phyloP scores from a whole-genome alignment of 176 grass and related monocot species.

The Pontederia crassipes region DNA sequence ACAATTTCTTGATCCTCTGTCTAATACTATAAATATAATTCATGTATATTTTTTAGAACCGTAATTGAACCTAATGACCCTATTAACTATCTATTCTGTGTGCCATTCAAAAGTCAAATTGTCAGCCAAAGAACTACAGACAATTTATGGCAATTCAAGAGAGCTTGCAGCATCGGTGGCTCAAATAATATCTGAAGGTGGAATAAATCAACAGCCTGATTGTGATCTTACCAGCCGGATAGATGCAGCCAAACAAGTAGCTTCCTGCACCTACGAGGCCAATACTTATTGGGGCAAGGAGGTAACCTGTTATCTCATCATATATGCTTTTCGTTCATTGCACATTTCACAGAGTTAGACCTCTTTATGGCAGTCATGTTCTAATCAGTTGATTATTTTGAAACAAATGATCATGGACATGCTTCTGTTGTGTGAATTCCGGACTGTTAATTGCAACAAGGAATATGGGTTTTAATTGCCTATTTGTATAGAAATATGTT shows the following conservation, averaged over 20 bases:
- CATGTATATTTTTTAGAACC: neutral
- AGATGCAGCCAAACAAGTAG: neutral
- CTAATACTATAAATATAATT: no score
- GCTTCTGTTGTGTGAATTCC: no score
- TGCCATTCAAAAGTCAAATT: neutral
- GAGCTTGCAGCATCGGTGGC: neutral
- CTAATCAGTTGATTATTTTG: no score
- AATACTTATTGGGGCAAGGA: slow-evolving; percentile 1
- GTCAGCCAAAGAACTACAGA: neutral
- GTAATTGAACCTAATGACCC: neutral
- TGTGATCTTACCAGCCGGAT: neutral
- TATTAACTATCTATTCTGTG: neutral
- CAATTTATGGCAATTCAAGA: neutral
- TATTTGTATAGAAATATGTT: no score
- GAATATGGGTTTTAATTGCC: no score
- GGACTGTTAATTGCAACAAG: no score
- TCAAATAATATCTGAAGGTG: neutral
- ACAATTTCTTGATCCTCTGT: no score
- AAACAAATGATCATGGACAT: no score
- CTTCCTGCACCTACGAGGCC: slow-evolving; percentile 6
- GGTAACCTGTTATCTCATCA: neutral
- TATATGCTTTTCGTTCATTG: no score
- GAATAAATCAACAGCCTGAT: neutral
- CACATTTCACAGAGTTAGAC: neutral
- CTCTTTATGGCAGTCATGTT: no score